Conservation (phyloP, 169 alveolate genomes). For the Amoebophrya sp. region DNA sequence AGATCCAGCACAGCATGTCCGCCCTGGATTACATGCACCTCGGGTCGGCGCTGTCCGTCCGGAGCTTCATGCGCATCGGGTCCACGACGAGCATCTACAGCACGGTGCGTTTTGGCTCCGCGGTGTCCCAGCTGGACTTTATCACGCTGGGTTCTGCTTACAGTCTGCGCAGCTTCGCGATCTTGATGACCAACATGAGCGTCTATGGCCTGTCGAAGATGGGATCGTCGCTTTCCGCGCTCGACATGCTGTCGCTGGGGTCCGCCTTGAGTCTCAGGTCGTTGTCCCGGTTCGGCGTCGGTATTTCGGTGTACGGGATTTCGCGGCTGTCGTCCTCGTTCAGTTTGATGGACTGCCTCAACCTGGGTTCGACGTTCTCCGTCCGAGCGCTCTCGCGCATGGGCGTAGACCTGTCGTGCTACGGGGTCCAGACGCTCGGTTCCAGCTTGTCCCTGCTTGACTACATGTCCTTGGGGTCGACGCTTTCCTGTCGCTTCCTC, state of each 20-base stretch:
- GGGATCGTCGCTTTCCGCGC: background rate
- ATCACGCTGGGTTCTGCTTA: conserved; percentile 34
- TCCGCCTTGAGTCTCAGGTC: background rate
- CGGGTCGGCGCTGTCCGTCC: background rate
- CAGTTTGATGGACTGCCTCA: conserved; percentile 33
- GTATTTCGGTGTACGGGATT: conserved; percentile 36
- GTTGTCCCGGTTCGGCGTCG: background rate
- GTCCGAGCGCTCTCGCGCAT: conserved; percentile 33
- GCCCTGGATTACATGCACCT: background rate
- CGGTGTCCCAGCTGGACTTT: conserved; percentile 32
- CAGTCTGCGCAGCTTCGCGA: conserved; percentile 27
- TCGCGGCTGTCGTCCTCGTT: conserved; percentile 35
- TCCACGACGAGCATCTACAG: conserved; percentile 16
- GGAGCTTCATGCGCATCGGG: conserved; percentile 35
- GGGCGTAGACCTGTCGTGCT: conserved; percentile 32
- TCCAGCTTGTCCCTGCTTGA: conserved; percentile 32
- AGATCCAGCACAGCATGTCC: background rate
- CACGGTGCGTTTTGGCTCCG: conserved; percentile 27
- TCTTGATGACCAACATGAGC: background rate
- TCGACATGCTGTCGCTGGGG: background rate
- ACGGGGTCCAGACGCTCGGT: conserved; percentile 35
- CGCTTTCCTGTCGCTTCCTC: background rate
- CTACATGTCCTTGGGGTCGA: conserved; percentile 15
- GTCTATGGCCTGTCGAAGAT: conserved; percentile 27
- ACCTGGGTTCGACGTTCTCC: conserved; percentile 36